These are phyloP conservation scores for Gamarada debralockiae DNA, from an alignment of 495 filamentous ascomycete genomes.

Conservation along the genomic window DNA sequence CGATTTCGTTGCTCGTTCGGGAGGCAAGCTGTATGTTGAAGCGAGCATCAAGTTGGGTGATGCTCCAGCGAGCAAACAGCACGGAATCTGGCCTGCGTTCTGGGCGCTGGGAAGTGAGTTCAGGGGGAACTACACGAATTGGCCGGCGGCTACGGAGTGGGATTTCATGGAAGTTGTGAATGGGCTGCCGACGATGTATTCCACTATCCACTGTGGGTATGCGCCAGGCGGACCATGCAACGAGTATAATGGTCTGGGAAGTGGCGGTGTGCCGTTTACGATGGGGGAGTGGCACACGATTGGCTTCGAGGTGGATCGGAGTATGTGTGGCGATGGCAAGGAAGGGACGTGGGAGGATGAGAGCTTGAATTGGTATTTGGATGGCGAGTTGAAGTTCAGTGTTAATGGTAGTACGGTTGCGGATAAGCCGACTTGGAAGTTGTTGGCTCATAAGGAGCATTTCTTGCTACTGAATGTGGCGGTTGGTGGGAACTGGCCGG, in stretches of 20 bases:
- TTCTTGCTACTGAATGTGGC: conserved; percentile 29
- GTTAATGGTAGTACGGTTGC: conserved; percentile 20
- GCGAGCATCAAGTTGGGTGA: conserved; percentile 22
- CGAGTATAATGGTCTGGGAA: conserved; percentile 23
- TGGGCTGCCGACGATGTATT: conserved; percentile 15
- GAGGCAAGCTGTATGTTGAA: conserved; percentile 24
- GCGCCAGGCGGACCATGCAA: conserved; percentile 16
- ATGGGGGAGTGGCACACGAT: conserved; percentile 22
- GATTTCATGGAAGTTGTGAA: conserved; percentile 25
- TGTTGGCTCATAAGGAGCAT: conserved; percentile 23
- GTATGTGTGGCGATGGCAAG: background rate
- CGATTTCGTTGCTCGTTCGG: conserved; percentile 17
- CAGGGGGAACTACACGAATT: conserved; percentile 17
- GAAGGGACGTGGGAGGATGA: conserved; percentile 12
- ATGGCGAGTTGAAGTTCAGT: conserved; percentile 21
- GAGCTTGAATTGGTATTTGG: conserved; percentile 26
- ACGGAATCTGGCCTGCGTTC: conserved; percentile 32
- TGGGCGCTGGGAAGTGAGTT: conserved; percentile 26
- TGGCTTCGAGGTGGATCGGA: conserved; percentile 23
- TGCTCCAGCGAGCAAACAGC: conserved; percentile 14
- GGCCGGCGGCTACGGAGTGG: conserved; percentile 26
- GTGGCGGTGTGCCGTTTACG: conserved; percentile 11
- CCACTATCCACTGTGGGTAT: conserved; percentile 21
- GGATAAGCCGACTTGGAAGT: conserved; percentile 21
- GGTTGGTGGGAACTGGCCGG: conserved; percentile 24